Conservation (phyloP, 441 rosid genomes). For the Breynia disticha region DNA sequence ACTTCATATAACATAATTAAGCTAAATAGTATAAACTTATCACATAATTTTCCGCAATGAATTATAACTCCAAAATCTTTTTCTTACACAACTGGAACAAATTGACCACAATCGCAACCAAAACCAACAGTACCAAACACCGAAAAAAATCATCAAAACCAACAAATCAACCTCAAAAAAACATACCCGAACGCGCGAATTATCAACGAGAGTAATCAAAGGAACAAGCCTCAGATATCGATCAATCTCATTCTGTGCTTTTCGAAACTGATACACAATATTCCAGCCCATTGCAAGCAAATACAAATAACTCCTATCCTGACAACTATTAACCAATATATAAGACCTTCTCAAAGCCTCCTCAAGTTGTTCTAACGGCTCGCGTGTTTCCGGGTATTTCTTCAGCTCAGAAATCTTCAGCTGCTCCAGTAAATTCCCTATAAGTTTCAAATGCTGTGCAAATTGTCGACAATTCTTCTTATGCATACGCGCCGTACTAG, state of each 20-base stretch:
- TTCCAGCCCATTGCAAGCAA: slow-evolving; percentile 99
- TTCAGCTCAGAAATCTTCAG: slow-evolving; percentile 79
- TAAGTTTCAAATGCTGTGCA: slow-evolving; percentile 81
- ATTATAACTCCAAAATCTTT: too few relatives aligned
- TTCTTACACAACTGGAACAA: too few relatives aligned
- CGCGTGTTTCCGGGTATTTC: slow-evolving; percentile 63
- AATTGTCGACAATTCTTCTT: slow-evolving; percentile 89
- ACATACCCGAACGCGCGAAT: slow-evolving; percentile 75
- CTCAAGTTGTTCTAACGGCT: slow-evolving; percentile 87
- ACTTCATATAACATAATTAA: too few relatives aligned
- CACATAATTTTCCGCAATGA: too few relatives aligned
- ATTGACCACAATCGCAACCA: too few relatives aligned
- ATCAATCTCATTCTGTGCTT: slow-evolving; percentile 84
- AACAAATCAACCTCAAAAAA: not conserved
- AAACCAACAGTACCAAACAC: too few relatives aligned
- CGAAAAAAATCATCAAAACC: not conserved
- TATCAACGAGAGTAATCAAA: slow-evolving; percentile 79
- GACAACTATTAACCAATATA: slow-evolving; percentile 69
- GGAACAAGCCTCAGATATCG: slow-evolving; percentile 79
- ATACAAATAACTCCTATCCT: slow-evolving; percentile 80
- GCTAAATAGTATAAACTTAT: too few relatives aligned
- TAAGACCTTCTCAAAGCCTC: slow-evolving; percentile 82
- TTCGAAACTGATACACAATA: slow-evolving; percentile 86
- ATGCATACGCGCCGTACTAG: slow-evolving; percentile 82
- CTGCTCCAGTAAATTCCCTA: slow-evolving; percentile 76